phyloP scores from a whole-genome alignment of 23 red algal genomes.

The Cyanidioschyzon merolae region DNA sequence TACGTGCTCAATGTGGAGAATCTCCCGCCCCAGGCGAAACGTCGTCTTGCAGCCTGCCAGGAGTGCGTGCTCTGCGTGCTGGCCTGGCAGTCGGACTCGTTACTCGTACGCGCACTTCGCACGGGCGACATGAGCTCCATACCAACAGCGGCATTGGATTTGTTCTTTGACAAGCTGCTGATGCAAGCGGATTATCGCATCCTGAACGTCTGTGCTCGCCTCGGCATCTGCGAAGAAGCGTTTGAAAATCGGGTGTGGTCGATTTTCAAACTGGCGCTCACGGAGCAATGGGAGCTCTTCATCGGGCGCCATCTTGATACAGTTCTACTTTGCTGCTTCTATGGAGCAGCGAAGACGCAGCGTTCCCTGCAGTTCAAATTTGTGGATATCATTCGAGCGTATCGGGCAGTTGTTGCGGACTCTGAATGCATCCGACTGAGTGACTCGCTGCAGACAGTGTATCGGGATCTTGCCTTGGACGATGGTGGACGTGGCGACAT shows the following conservation, averaged over 20 bases:
- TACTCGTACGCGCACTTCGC: conserved; percentile 22
- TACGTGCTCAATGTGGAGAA: conserved; percentile 23
- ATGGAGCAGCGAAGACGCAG: conserved; percentile 46
- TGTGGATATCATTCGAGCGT: conserved; percentile 34
- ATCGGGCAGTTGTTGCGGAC: conserved; percentile 17
- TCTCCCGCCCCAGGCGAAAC: conserved; percentile 29
- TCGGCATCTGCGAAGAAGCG: conserved; percentile 19
- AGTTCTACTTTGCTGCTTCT: conserved; percentile 55
- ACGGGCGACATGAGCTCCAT: conserved; percentile 1
- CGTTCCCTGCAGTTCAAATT: conserved; percentile 40
- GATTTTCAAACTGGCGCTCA: conserved; percentile 40
- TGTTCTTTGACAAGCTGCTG: conserved; percentile 60
- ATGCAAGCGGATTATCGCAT: conserved; percentile 24
- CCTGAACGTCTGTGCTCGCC: conserved; percentile 34
- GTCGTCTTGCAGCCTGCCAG: conserved; percentile 34
- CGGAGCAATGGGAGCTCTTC: conserved; percentile 35
- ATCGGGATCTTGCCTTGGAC: conserved; percentile 1
- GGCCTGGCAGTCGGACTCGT: conserved; percentile 41
- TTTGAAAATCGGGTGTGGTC: conserved; percentile 38
- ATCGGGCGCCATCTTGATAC: conserved; percentile 60
- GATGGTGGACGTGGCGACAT: conserved; percentile 44
- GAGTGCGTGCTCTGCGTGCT: conserved; percentile 37
- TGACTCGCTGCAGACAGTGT: conserved; percentile 14
- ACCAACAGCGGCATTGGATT: conserved; percentile 32
- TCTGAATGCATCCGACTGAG: not conserved